Evolutionary conservation across 768 basidiomycete species (phyloP).

Genomic region (Xerocomellus amylosporus): DNA sequence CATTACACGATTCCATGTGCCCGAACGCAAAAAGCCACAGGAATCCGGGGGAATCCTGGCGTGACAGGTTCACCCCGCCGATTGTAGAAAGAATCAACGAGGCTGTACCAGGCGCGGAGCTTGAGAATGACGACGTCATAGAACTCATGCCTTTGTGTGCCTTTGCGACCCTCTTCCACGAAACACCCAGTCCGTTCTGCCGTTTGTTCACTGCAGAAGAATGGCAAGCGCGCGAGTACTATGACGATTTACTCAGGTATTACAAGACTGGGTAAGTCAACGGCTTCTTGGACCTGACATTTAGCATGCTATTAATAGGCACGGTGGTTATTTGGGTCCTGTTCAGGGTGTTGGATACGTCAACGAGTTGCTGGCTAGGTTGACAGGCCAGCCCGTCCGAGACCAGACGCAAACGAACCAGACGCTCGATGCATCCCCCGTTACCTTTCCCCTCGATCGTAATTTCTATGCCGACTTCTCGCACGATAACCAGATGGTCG

Average conservation of each 20-base stretch:
- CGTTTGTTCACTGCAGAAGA: constrained; percentile 62
- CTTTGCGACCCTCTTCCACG: constrained; percentile 67
- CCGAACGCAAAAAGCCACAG: constrained; percentile 50
- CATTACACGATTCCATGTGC: constrained; percentile 66
- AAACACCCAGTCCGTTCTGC: constrained; percentile 63
- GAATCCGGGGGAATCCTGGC: constrained; percentile 51
- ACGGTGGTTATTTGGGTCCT: constrained; percentile 66
- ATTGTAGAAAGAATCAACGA: constrained; percentile 59
- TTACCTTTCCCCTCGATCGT: constrained; percentile 71
- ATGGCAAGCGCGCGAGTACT: constrained; percentile 66
- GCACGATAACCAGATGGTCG: constrained; percentile 83
- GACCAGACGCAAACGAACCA: constrained; percentile 76
- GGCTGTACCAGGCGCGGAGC: constrained; percentile 58
- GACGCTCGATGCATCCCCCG: constrained; percentile 63
- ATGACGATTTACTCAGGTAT: constrained; percentile 72
- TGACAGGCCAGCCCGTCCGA: constrained; percentile 59
- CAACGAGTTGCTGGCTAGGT: constrained; percentile 84
- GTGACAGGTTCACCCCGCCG: constrained; percentile 48
- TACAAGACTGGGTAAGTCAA: constrained; percentile 65
- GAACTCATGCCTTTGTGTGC: constrained; percentile 72
- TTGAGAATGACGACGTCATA: constrained; percentile 53
- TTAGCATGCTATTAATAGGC: constrained; percentile 41
- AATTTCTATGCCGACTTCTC: constrained; percentile 78
- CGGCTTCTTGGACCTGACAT: neutral
- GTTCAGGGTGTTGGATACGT: constrained; percentile 85